phyloP scores from a whole-genome alignment of 768 basidiomycete genomes.

The Mrakia gelida region DNA sequence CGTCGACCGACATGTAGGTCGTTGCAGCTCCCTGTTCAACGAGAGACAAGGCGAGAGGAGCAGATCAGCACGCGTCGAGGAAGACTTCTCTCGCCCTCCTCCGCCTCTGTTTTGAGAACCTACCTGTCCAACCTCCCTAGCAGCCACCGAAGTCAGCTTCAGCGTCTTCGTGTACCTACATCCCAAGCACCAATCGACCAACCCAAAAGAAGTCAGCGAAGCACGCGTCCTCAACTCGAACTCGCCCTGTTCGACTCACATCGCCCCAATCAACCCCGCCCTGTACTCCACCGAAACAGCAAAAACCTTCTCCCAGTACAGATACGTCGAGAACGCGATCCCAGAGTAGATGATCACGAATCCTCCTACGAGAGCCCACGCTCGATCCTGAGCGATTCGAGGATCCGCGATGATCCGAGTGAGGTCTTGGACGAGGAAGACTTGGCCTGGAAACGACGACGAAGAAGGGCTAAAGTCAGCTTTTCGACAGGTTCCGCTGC shows the following conservation, averaged over 20 bases:
- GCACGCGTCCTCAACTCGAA: too few species aligned
- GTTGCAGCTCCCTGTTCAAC: background rate
- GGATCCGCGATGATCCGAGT: constrained; percentile 16
- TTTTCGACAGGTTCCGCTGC: too few species aligned
- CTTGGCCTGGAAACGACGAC: background rate
- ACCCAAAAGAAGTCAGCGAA: too few species aligned
- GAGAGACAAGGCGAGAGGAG: too few species aligned
- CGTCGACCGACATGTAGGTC: constrained; percentile 23
- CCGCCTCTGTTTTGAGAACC: background rate
- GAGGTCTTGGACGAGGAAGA: constrained; percentile 21
- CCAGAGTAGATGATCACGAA: constrained; percentile 22
- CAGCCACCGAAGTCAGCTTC: constrained; percentile 13
- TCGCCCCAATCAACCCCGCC: constrained; percentile 9
- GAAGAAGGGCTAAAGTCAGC: background rate
- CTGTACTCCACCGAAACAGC: constrained; percentile 3
- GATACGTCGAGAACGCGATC: constrained; percentile 1
- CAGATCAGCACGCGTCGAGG: background rate
- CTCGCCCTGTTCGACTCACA: background rate
- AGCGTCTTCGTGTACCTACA: constrained; percentile 13
- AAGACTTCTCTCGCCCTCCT: background rate
- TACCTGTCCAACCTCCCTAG: constrained; percentile 21
- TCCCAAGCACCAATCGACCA: too few species aligned
- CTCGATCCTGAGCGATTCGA: background rate
- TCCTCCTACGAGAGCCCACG: constrained; percentile 27
- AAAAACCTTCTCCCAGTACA: background rate